Conservation (phyloP, 306 rosid genomes). For the Quercus aquifolioides region DNA sequence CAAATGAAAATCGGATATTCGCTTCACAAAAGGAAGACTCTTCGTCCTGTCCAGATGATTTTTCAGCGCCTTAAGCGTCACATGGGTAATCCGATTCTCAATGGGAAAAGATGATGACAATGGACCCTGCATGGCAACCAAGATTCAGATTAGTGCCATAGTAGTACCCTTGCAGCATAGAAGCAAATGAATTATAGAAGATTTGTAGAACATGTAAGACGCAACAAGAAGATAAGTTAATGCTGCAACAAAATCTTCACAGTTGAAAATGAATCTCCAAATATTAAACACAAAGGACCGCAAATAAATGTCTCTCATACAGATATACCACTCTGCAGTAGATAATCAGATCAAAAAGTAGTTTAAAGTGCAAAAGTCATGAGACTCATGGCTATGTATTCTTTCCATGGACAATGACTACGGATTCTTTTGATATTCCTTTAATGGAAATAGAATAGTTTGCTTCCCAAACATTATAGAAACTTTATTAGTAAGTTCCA, state of each 20-base stretch:
- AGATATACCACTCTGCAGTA: background rate
- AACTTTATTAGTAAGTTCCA: background rate
- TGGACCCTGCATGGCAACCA: constrained; percentile 66
- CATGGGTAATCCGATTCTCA: constrained; percentile 63
- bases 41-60: constrained; percentile 76
- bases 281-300: background rate
- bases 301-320: background rate
- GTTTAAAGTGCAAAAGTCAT: background rate
- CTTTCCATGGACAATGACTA: background rate
- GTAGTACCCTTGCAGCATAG: background rate
- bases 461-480: background rate
- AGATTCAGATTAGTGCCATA: background rate
- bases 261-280: background rate
- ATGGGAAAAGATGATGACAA: constrained; percentile 70
- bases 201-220: background rate
- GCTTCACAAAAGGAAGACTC: constrained; percentile 73
- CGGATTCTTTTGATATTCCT: too few species aligned
- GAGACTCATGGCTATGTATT: background rate
- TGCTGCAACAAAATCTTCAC: background rate
- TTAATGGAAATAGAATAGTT: background rate
- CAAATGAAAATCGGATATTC: constrained; percentile 88
- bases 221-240: background rate
- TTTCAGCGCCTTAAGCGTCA: constrained; percentile 65
- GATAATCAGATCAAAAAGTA: background rate
- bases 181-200: background rate